phyloP scores from a whole-genome alignment of 2,329 filamentous ascomycete genomes.

The Mycosphaerella arachidis region DNA sequence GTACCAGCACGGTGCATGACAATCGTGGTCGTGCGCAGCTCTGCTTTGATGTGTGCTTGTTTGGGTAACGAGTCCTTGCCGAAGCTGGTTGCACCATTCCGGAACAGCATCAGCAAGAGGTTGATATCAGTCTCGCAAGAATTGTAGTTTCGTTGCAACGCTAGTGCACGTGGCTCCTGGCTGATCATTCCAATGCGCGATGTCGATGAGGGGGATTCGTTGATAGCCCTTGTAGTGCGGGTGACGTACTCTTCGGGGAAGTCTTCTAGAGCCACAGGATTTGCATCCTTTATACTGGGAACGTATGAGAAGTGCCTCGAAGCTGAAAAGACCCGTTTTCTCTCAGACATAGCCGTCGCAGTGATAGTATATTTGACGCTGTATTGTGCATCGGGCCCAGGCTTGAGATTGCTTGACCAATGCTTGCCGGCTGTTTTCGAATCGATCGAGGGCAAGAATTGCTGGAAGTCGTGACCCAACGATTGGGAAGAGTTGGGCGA shows the following conservation, averaged over 20 bases:
- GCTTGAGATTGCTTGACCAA: slow-evolving; percentile 14
- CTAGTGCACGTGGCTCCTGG: slow-evolving; percentile 8
- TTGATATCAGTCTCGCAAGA: slow-evolving; percentile 4
- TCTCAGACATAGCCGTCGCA: slow-evolving; percentile 8
- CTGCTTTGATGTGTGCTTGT: slow-evolving; percentile 7
- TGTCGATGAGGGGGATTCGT: neutral
- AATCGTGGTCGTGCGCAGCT: slow-evolving; percentile 10
- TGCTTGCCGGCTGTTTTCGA: slow-evolving; percentile 8
- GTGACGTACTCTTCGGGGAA: slow-evolving; percentile 12
- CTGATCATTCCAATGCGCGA: slow-evolving; percentile 12
- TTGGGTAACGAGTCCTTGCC: neutral
- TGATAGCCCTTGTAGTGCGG: slow-evolving; percentile 5
- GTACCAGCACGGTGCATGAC: slow-evolving; percentile 6
- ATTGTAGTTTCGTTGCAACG: neutral
- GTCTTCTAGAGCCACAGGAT: slow-evolving; percentile 8
- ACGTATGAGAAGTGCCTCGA: slow-evolving; percentile 8
- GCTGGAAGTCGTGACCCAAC: neutral
- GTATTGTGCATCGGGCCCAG: slow-evolving; percentile 6
- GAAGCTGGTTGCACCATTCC: neutral
- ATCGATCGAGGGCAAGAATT: slow-evolving; percentile 10
- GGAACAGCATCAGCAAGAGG: slow-evolving; percentile 6
- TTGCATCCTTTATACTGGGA: neutral
- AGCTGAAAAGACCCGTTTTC: slow-evolving; percentile 4
- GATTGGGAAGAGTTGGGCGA: neutral
- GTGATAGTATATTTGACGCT: slow-evolving; percentile 11